These are phyloP conservation scores for Plasmodium billcollinsi DNA, from an alignment of 169 alveolate genomes.

Conservation along the genomic window DNA sequence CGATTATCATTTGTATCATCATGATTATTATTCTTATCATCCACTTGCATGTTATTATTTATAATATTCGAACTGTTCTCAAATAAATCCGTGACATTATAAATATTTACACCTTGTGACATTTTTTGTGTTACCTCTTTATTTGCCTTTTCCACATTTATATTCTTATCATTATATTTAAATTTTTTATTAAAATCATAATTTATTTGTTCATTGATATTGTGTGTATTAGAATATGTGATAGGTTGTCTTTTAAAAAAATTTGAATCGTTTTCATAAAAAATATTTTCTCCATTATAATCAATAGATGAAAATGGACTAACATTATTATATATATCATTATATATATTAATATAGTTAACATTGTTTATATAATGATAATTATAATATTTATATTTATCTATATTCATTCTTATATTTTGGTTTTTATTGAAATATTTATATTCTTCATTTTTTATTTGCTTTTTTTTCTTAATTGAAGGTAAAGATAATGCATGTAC, in stretches of 20 bases:
- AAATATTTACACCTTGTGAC: not conserved
- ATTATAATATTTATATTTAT: constrained; percentile 57
- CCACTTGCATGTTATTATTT: too few relatives aligned
- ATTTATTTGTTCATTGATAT: too few relatives aligned
- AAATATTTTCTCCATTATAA: not conserved
- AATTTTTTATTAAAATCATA: too few relatives aligned
- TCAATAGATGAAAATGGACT: not conserved
- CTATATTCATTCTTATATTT: constrained; percentile 41
- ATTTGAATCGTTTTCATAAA: not conserved
- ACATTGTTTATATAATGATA: constrained; percentile 62
- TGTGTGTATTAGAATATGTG: not conserved
- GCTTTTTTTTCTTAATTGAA: constrained; percentile 17
- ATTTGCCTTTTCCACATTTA: not conserved
- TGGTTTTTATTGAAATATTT: constrained; percentile 45
- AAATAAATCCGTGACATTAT: too few relatives aligned
- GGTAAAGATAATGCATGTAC: constrained; percentile 65
- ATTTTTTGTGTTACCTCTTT: not conserved
- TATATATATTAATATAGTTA: constrained; percentile 55
- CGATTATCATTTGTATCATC: too few relatives aligned
- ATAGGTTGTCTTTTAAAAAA: constrained; percentile 13
- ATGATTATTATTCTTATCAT: too few relatives aligned
- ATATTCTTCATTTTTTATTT: constrained; percentile 49
- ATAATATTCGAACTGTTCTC: too few relatives aligned
- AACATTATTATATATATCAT: constrained; percentile 53
- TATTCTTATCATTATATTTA: not conserved